A percentile compares a stretch with the other conserved stretches of the same genome.
These are phyloP conservation scores for Oenanthe javanica DNA, from an alignment of 140 eudicot species.

Conservation along the genomic window DNA sequence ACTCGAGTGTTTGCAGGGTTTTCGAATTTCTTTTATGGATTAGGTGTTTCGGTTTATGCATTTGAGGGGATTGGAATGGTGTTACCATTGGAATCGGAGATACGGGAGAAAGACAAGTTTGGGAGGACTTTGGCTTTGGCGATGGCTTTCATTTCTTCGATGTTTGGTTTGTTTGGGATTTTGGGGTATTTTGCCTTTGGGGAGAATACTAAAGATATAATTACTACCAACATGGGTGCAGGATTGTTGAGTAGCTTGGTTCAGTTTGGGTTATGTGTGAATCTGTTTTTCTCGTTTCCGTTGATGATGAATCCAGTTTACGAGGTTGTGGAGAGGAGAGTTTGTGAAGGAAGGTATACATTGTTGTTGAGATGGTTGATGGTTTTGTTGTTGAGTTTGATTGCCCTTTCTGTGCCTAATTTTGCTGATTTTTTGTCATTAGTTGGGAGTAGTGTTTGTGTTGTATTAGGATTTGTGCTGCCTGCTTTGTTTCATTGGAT, in stretches of 20 bases:
- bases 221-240: conserved; percentile 71
- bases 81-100: conserved; percentile 73
- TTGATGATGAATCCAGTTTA: conserved; percentile 95
- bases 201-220: conserved; percentile 69
- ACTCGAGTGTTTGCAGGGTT: conserved; percentile 58
- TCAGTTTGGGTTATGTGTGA: conserved; percentile 69
- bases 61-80: conserved; percentile 97
- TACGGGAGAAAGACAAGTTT: conserved; percentile 54
- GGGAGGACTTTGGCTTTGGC: conserved; percentile 48
- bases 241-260: conserved; percentile 68
- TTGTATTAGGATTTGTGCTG: conserved; percentile 71
- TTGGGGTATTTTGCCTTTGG: conserved; percentile 90
- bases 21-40: conserved; percentile 57
- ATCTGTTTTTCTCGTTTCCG: conserved; percentile 73
- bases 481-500: conserved; percentile 79
- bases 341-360: conserved; percentile 61
- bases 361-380: conserved; percentile 70
- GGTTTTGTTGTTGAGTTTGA: conserved; percentile 68
- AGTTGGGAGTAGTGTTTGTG: conserved; percentile 91
- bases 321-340: conserved; percentile 80
- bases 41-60: conserved; percentile 78
- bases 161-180: conserved; percentile 65
- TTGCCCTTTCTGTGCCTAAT: conserved; percentile 78
- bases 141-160: conserved; percentile 47
- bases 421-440: conserved; percentile 93